Percentiles rank a stretch among this genome's conserved stretches.
Conservation (phyloP, 306 rosid species). For the Malus sylvestris region DNA sequence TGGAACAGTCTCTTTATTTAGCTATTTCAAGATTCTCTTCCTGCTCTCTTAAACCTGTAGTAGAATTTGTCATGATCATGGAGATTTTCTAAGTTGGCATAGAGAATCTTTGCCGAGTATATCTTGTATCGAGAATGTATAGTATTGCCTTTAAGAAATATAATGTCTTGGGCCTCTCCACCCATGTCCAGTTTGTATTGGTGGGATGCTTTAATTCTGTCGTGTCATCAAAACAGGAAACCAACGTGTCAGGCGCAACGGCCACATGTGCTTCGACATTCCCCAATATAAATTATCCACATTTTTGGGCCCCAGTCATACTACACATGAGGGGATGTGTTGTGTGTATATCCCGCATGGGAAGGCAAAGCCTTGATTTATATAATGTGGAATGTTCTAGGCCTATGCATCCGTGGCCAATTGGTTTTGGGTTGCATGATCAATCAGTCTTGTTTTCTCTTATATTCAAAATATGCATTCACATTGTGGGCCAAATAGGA, state of each 20-base stretch:
- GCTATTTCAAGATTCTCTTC: background rate
- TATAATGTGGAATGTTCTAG: background rate
- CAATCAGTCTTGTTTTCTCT: background rate
- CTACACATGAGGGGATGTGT: background rate
- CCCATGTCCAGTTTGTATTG: background rate
- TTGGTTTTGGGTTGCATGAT: background rate
- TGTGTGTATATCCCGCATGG: background rate
- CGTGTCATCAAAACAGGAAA: background rate
- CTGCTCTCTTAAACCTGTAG: background rate
- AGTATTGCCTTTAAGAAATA: background rate
- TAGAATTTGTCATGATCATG: background rate
- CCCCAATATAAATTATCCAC: background rate
- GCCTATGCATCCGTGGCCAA: background rate
- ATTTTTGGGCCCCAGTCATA: background rate
- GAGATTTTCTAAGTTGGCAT: background rate
- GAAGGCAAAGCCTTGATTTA: background rate
- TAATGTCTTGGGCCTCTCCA: background rate
- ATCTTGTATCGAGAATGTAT: background rate
- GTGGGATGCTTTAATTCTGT: background rate
- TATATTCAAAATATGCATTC: background rate
- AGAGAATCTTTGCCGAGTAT: background rate
- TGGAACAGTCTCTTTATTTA: background rate
- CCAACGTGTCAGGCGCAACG: background rate
- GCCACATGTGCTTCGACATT: background rate
- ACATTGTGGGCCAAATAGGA: background rate